Percentiles rank a stretch among this genome's conserved stretches.
phyloP scores from a whole-genome alignment of 1,284 basidiomycete species.

The Malassezia dermatis region DNA sequence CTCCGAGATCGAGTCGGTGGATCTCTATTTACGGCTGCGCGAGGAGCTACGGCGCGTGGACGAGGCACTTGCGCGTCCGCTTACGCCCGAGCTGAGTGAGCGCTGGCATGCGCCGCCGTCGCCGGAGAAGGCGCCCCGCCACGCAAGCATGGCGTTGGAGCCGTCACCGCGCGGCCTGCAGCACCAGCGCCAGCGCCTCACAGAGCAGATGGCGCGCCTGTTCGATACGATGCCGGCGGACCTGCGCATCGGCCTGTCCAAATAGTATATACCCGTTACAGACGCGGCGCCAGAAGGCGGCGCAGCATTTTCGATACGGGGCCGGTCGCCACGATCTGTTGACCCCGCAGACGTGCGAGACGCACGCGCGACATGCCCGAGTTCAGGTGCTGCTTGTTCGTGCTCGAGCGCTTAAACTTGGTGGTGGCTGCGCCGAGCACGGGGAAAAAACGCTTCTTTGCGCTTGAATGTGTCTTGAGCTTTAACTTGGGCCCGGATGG shows the following conservation, averaged over 20 bases:
- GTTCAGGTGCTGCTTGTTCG: conserved; percentile 37
- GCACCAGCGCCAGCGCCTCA: conserved; percentile 9
- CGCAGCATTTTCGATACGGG: conserved; percentile 27
- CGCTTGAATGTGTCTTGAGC: conserved; percentile 31
- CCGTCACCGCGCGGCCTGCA: neutral
- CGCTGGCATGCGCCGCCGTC: conserved; percentile 19
- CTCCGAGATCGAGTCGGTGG: conserved; percentile 37
- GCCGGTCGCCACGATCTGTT: conserved; percentile 23
- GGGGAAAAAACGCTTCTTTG: conserved; percentile 36
- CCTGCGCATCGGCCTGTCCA: conserved; percentile 14
- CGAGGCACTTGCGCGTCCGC: conserved; percentile 20
- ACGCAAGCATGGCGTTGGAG: neutral
- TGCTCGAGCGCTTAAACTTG: conserved; percentile 25
- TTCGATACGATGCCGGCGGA: conserved; percentile 26
- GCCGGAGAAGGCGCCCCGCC: neutral
- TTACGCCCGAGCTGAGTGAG: conserved; percentile 25
- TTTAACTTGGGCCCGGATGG: conserved; percentile 9
- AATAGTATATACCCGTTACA: conserved; percentile 12
- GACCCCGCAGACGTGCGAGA: conserved; percentile 28
- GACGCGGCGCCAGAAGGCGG: conserved; percentile 30
- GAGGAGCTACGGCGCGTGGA: conserved; percentile 34
- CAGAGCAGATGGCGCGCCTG: conserved; percentile 12
- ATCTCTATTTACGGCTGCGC: conserved; percentile 30
- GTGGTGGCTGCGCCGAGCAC: conserved; percentile 19
- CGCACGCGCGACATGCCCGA: conserved; percentile 32